Percentiles rank a stretch among this genome's conserved stretches.
Conservation (phyloP, 2,329 filamentous ascomycete genomes). For the Botryotinia calthae region DNA sequence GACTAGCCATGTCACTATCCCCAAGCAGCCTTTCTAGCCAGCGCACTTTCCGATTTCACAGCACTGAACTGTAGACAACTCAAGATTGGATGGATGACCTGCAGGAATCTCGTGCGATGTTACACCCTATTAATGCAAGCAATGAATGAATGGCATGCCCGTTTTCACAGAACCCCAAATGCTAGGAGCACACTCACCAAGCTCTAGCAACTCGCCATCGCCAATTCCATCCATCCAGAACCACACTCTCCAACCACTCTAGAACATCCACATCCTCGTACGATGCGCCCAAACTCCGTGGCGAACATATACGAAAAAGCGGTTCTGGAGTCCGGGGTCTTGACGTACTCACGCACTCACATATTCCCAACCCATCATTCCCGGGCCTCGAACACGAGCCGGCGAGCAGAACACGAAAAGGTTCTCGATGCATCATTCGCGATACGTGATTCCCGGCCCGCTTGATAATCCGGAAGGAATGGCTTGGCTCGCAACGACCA, state of each 20-base stretch:
- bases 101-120: not conserved
- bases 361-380: not conserved
- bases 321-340: not conserved
- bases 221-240: not conserved
- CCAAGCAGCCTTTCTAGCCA: not conserved
- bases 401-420: not conserved
- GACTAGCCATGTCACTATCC: not conserved
- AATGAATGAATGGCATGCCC: not conserved
- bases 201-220: not conserved
- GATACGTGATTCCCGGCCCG: not conserved
- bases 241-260: not conserved
- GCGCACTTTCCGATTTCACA: not conserved
- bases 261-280: not conserved
- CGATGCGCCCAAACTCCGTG: not conserved
- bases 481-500: not conserved
- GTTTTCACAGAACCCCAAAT: not conserved
- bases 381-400: not conserved
- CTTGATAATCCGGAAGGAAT: not conserved
- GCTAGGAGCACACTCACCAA: not conserved
- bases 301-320: not conserved
- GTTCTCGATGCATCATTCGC: not conserved
- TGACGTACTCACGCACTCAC: not conserved
- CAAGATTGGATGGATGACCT: not conserved
- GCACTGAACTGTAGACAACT: not conserved
- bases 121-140: not conserved